Percentiles rank a stretch among this genome's conserved stretches.
Evolutionary conservation across 352 stramenopile species (phyloP).

Genomic region (Pythium grandisporangium): DNA sequence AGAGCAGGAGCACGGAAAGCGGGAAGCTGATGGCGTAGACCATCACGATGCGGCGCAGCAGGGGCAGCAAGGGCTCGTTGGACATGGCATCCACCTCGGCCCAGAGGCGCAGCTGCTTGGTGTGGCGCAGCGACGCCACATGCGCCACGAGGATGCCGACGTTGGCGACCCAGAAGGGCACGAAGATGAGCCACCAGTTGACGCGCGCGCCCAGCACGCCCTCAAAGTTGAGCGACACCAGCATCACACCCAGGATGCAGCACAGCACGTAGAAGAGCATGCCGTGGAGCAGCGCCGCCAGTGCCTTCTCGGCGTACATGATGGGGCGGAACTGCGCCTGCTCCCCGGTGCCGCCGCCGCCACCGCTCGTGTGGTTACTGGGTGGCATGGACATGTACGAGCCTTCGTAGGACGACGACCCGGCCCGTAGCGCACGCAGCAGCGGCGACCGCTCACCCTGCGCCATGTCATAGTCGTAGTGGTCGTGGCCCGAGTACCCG

Average conservation of each 20-base stretch:
- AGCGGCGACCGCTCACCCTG: constrained; percentile 60
- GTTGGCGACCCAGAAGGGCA: constrained; percentile 78
- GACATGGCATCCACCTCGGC: constrained; percentile 74
- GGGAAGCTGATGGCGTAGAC: constrained; percentile 70
- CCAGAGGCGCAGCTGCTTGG: constrained; percentile 59
- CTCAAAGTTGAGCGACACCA: constrained; percentile 77
- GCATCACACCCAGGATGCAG: constrained; percentile 54
- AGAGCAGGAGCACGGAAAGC: constrained; percentile 61
- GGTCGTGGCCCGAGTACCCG: background rate
- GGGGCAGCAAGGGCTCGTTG: constrained; percentile 70
- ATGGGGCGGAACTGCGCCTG: constrained; percentile 62
- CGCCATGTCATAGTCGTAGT: background rate
- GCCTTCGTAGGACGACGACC: constrained; percentile 47
- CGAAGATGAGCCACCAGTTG: constrained; percentile 79
- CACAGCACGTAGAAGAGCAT: constrained; percentile 71
- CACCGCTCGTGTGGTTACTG: constrained; percentile 7
- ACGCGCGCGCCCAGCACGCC: constrained; percentile 41
- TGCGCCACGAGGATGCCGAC: constrained; percentile 47
- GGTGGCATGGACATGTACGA: constrained; percentile 67
- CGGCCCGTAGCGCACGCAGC: constrained; percentile 39
- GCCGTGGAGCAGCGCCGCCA: constrained; percentile 61
- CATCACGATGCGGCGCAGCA: constrained; percentile 64
- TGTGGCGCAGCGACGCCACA: constrained; percentile 46
- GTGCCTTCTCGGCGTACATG: constrained; percentile 65
- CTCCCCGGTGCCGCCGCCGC: constrained; percentile 14